Base-by-base conservation (phyloP, 352 stramenopile genomes). In the Phytophthora kernoviae region DNA sequence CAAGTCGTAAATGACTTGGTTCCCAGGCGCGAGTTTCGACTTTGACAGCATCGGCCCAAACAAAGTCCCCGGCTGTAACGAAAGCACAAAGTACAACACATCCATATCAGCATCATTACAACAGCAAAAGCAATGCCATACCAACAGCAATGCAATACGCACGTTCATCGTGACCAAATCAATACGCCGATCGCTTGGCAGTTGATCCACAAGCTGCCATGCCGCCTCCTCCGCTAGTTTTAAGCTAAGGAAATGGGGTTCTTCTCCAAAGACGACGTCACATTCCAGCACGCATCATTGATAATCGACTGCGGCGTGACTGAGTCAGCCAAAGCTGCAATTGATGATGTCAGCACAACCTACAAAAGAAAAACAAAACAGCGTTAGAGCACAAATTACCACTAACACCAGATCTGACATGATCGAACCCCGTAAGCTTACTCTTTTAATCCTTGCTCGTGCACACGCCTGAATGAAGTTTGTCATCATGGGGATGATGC, bases 401-500 rank as follows among this genome's bases (percentile, higher is more conserved):
- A 11, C 12, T 14, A 6, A 24, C 8, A n/a, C 2, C 12, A 49
- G 12, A 18, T 17, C 42, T 14, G 21, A 20, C 42, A 6, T 18
- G 20, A 10, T 10, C 5, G 21, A n/a, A 21, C 17, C 12, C 7
- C 44, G 27, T 15, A n/a, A n/a, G n/a, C 42, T 12, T 70, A 81
- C 87, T 20, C 86, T 70, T 73, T 94, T 94, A 34, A 94, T 77
- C 40, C 84, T 81, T 4, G 82, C 72, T 10, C 87, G 82, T 12
- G 87, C 84, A 56, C 87, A 96, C 0, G 87, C 85, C 51, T 93
- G 86, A 56, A 96, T 94, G 50, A 96, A 96, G 66, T 96, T 96
- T 11, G 86, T 94, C 87, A 96, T 96, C 86, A 96, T 96, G 11
- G 87, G 87, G 27, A 96, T 93, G 69, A 96, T 96, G 42, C 85